Evolutionary conservation across 2,329 filamentous ascomycete species (phyloP).

Genomic region (Beauveria brongniartii): DNA sequence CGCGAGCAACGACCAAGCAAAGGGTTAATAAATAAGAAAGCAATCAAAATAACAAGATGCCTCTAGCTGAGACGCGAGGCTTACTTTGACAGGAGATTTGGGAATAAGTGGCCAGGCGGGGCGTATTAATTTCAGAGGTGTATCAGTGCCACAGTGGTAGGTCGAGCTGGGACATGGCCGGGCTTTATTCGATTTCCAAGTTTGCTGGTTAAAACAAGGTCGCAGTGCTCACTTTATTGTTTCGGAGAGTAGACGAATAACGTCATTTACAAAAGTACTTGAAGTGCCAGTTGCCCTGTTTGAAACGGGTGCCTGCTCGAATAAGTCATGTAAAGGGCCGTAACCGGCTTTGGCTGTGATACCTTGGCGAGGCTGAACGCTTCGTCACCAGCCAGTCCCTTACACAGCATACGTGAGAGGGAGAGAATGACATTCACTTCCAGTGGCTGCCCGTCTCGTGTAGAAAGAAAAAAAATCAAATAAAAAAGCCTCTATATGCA

Average conservation of each 20-base stretch:
- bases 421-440: not conserved
- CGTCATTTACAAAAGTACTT: too few relatives aligned
- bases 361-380: not conserved
- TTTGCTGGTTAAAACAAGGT: too few relatives aligned
- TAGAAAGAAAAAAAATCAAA: not conserved
- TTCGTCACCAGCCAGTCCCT: not conserved
- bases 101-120: constrained; percentile 2
- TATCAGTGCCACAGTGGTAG: not conserved
- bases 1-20: too few relatives aligned
- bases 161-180: not conserved
- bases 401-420: not conserved
- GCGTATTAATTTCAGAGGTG: not conserved
- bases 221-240: too few relatives aligned
- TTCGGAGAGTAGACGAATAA: too few relatives aligned
- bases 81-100: not conserved
- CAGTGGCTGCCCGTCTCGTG: not conserved
- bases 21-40: not conserved
- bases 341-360: not conserved
- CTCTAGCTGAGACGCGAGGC: constrained; percentile 8
- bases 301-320: not conserved
- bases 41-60: not conserved
- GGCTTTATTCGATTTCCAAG: not conserved
- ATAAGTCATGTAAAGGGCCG: too few relatives aligned
- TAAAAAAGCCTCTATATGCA: constrained; percentile 1
- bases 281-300: too few relatives aligned